Base-by-base conservation (phyloP, 768 basidiomycete genomes). In the Aureoboletus auriporus region DNA sequence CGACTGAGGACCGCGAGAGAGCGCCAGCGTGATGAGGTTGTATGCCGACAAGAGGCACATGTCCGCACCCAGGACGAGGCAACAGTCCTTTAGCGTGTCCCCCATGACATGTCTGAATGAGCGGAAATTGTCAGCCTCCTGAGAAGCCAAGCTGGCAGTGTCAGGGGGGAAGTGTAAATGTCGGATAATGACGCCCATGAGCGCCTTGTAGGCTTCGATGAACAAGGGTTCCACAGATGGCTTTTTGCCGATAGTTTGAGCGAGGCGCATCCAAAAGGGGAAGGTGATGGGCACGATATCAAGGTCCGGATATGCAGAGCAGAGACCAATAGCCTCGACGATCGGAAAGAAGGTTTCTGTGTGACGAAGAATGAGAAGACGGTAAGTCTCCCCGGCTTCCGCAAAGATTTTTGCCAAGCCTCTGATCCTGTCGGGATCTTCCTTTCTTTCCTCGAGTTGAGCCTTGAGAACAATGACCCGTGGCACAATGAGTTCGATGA, bases 371-470 rank as follows among this genome's bases (percentile, higher is more conserved):
- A 99, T 77, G 14, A 99, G 76, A 42, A 86, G 71, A 41, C 91
- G 88, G 68, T 98, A 99, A 3, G 89, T 93, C 69, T 98, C 96
- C 42, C 96, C 96, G 0, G 96, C 94, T 69, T 99, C 96, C n/a
- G 90, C 79, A 60, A 98, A 92, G 49, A 99, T 82, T 46, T 91
- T 85, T 42, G 94, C 89, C 60, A 83, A 86, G 26, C 94, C 94
- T 60, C 84, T 80, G 63, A 97, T 85, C 65, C 82, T 85, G 38
- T 99, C 96, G 2, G 87, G 75, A 59, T 98, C 93, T 13, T 91
- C 87, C 30, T 74, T 74, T 42, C 76, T 71, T 34, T 75, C 75
- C 14, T 72, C 66, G 36, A 98, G 70, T 46, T 76, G 73, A 2
- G 82, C 74, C 51, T 78, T 81, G 27, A 99, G 69, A 9, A 76